Conservation (phyloP, 179 eudicot genomes). For the Nepenthes alata region DNA sequence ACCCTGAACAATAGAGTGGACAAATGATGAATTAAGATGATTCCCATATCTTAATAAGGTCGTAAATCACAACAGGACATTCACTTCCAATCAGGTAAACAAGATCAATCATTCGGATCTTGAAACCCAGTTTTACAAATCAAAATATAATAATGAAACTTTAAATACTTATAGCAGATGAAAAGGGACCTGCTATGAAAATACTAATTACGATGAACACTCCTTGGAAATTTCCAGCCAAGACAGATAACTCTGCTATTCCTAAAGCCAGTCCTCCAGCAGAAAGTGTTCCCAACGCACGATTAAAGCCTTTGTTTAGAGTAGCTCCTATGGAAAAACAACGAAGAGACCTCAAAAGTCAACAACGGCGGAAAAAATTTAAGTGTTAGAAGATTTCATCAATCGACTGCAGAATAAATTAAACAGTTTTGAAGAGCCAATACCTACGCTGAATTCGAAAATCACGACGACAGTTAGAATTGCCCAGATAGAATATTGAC, state of each 20-base stretch:
- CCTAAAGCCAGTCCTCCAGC: constrained; percentile 18
- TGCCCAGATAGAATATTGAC: constrained; percentile 10
- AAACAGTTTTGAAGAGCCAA: background rate
- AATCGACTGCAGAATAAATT: background rate
- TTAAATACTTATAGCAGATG: no score
- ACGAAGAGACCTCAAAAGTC: background rate
- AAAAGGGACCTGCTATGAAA: constrained; percentile 7
- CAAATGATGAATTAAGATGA: no score
- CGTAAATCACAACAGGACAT: no score
- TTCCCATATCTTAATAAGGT: no score
- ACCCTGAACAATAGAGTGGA: constrained; percentile 22
- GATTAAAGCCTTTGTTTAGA: constrained; percentile 14
- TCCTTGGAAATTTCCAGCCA: constrained; percentile 6
- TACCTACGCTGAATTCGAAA: constrained; percentile 14
- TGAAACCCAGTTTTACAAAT: no score
- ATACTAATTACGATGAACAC: constrained; percentile 7
- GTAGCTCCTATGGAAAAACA: constrained; percentile 4
- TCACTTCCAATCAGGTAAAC: no score
- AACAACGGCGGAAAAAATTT: background rate
- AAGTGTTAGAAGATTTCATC: no score
- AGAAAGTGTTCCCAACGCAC: constrained; percentile 11
- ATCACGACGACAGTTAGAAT: constrained; percentile 12
- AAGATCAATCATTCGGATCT: no score
- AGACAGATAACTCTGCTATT: constrained; percentile 8
- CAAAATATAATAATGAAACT: no score